Percentiles rank a stretch among this genome's conserved stretches.
Conservation (phyloP, 2,329 filamentous ascomycete genomes). For the Fusarium beomiforme region DNA sequence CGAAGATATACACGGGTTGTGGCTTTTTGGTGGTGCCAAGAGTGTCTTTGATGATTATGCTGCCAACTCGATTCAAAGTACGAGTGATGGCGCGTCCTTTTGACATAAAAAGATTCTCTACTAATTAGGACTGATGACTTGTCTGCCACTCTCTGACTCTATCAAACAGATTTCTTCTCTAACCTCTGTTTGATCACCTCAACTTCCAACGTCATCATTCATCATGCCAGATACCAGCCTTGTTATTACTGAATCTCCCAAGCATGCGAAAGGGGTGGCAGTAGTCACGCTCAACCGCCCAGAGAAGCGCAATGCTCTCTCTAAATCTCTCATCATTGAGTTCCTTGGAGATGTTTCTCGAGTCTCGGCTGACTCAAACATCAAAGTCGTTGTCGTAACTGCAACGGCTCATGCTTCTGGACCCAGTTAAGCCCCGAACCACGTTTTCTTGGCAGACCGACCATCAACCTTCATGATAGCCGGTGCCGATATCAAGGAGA, state of each 20-base stretch:
- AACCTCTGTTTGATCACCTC: background rate
- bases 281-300: slow-evolving; percentile 57
- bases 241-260: background rate
- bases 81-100: slow-evolving; percentile 40
- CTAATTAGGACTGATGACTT: background rate
- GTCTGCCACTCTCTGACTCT: background rate
- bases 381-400: slow-evolving; percentile 52
- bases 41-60: slow-evolving; percentile 37
- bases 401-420: slow-evolving; percentile 45
- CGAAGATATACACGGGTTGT: slow-evolving; percentile 16
- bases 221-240: background rate
- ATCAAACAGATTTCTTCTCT: background rate
- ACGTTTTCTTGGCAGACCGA: background rate
- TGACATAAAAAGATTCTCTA: background rate
- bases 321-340: slow-evolving; percentile 59
- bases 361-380: slow-evolving; percentile 31
- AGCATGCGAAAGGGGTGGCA: background rate
- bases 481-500: slow-evolving; percentile 46
- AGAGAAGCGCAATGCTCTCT: slow-evolving; percentile 68
- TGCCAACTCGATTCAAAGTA: slow-evolving; percentile 51
- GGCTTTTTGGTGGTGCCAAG: slow-evolving; percentile 21
- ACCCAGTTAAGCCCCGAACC: slow-evolving; percentile 2
- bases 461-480: too few relatives aligned
- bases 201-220: background rate
- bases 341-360: slow-evolving; percentile 47